Conservation (phyloP, 495 filamentous ascomycete species). For the Aspergillus asperescens region DNA sequence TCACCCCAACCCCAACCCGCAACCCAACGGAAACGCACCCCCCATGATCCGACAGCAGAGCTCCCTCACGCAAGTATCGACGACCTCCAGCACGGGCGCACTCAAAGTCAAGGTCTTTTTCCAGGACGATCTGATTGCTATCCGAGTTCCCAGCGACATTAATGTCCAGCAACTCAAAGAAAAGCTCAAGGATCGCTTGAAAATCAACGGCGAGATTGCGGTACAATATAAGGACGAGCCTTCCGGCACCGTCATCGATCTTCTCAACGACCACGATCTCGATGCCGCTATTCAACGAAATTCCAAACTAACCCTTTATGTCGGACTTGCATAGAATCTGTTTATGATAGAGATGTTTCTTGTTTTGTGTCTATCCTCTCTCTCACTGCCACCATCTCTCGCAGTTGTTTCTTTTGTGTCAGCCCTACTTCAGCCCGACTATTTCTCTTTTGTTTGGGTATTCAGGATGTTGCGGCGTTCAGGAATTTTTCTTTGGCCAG, state of each 20-base stretch:
- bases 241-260: slow-evolving; percentile 62
- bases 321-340: slow-evolving; percentile 48
- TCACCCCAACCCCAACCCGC: slow-evolving; percentile 42
- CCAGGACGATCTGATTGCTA: slow-evolving; percentile 83
- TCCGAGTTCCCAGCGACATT: slow-evolving; percentile 78
- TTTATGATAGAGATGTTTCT: slow-evolving; percentile 23
- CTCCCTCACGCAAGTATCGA: slow-evolving; percentile 66
- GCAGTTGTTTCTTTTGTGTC: slow-evolving; percentile 3
- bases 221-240: slow-evolving; percentile 85
- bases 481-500: slow-evolving; percentile 2
- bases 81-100: slow-evolving; percentile 41
- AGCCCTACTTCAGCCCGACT: neutral
- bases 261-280: slow-evolving; percentile 76
- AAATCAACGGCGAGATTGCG: slow-evolving; percentile 65
- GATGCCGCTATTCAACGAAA: slow-evolving; percentile 75
- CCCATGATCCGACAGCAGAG: slow-evolving; percentile 67
- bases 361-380: slow-evolving; percentile 17
- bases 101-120: slow-evolving; percentile 96
- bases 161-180: slow-evolving; percentile 74
- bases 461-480: slow-evolving; percentile 8
- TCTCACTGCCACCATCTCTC: slow-evolving; percentile 6
- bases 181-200: slow-evolving; percentile 70
- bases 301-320: slow-evolving; percentile 78
- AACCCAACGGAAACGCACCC: slow-evolving; percentile 40
- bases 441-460: slow-evolving; percentile 11